phyloP scores from a whole-genome alignment of 164 flowering plant species.

The Protea cynaroides region DNA sequence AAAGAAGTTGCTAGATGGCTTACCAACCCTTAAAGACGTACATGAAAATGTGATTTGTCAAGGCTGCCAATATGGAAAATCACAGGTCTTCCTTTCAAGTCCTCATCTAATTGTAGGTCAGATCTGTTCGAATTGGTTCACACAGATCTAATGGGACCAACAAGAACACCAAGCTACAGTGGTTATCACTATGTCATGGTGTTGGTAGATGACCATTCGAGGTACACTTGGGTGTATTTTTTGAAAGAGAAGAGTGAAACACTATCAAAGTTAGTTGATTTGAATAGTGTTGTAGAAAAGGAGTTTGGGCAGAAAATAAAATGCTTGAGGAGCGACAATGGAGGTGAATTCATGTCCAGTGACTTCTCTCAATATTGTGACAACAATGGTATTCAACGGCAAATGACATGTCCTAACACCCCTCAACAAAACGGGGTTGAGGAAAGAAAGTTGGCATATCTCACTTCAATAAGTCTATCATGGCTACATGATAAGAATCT shows the following conservation, averaged over 20 bases:
- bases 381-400: slow-evolving; percentile 12
- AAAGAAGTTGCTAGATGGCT: slow-evolving; percentile 5
- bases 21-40: slow-evolving; percentile 3
- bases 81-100: slow-evolving; percentile 13
- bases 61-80: slow-evolving; percentile 20
- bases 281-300: neutral
- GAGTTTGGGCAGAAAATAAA: slow-evolving; percentile 6
- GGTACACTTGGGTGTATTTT: slow-evolving; percentile 16
- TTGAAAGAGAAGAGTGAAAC: slow-evolving; percentile 10
- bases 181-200: slow-evolving; percentile 6
- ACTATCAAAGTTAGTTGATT: slow-evolving; percentile 11
- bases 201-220: slow-evolving; percentile 11
- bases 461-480: neutral
- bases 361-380: slow-evolving; percentile 6
- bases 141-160: slow-evolving; percentile 12
- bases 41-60: slow-evolving; percentile 5
- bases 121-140: slow-evolving; percentile 6
- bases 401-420: slow-evolving; percentile 20
- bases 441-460: slow-evolving; percentile 15
- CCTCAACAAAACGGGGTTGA: slow-evolving; percentile 23
- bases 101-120: neutral
- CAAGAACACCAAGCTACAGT: slow-evolving; percentile 9
- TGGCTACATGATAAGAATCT: too few relatives aligned
- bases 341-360: slow-evolving; percentile 9
- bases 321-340: slow-evolving; percentile 14